Conservation (phyloP, 2,329 filamentous ascomycete species). For the Teratosphaeria gauchensis region DNA sequence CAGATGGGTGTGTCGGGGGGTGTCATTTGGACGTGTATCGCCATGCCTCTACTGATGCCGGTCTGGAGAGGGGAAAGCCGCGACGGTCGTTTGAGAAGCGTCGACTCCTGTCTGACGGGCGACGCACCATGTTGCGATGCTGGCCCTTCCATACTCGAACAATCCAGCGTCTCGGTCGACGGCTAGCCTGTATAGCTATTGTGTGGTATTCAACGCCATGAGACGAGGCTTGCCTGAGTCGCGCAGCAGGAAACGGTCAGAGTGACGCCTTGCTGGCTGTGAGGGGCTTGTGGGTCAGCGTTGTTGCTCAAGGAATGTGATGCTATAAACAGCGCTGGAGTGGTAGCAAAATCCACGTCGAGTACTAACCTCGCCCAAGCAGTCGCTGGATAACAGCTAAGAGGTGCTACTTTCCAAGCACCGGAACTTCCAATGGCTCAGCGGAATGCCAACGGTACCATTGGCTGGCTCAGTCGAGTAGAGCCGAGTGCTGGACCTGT, state of each 20-base stretch:
- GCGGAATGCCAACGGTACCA: not conserved
- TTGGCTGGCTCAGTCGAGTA: not conserved
- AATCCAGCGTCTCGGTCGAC: not conserved
- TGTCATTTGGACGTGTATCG: conserved; percentile 6
- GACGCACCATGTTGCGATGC: not conserved
- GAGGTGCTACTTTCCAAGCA: not conserved
- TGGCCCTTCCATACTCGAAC: not conserved
- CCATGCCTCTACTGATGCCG: not conserved
- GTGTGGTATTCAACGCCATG: not conserved
- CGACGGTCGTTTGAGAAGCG: not conserved
- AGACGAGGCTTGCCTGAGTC: not conserved
- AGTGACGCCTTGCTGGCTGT: not conserved
- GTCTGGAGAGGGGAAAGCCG: not conserved
- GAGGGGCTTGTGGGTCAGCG: not conserved
- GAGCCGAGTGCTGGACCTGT: not conserved
- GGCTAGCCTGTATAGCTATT: not conserved
- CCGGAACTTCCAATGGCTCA: not conserved
- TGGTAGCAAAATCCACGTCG: not conserved
- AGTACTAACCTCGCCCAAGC: not conserved
- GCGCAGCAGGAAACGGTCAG: not conserved
- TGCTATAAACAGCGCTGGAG: not conserved
- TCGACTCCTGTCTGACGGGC: not conserved
- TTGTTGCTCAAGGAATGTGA: not conserved
- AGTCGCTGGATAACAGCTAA: not conserved
- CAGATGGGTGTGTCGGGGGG: conserved; percentile 10